These are phyloP conservation scores for Calonectria henricotiae DNA, from an alignment of 2,329 filamentous ascomycete genomes.

Conservation along the genomic window DNA sequence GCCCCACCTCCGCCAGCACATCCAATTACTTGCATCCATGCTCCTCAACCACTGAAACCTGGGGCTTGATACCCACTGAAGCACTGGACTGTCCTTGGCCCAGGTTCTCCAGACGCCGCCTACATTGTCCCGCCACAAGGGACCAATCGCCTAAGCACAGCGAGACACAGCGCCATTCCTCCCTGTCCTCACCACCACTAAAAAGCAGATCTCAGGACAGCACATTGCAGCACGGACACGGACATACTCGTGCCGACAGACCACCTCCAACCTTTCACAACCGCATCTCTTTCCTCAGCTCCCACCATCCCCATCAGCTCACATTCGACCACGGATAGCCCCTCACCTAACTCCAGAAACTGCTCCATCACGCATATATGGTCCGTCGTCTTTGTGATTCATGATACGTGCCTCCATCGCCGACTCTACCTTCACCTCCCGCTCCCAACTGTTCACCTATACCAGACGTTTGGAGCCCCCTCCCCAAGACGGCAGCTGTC, in stretches of 20 bases:
- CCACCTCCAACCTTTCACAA: conserved; percentile 35
- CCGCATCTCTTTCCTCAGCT: conserved; percentile 32
- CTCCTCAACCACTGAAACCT: conserved; percentile 18
- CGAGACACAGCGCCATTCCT: conserved; percentile 27
- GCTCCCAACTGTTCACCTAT: conserved; percentile 41
- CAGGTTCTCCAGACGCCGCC: conserved; percentile 22
- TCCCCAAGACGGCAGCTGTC: conserved; percentile 23
- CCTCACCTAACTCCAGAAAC: not conserved
- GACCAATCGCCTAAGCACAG: conserved; percentile 13
- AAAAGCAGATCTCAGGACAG: conserved; percentile 26
- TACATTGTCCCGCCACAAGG: conserved; percentile 20
- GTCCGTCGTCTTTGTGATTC: conserved; percentile 14
- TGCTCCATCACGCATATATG: conserved; percentile 39
- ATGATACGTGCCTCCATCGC: conserved; percentile 31
- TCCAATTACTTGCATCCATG: conserved; percentile 21
- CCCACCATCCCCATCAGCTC: conserved; percentile 33
- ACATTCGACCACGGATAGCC: not conserved
- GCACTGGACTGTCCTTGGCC: conserved; percentile 15
- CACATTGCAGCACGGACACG: conserved; percentile 24
- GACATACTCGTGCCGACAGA: conserved; percentile 35
- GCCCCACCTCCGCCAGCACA: conserved; percentile 30
- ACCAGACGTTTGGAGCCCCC: conserved; percentile 29
- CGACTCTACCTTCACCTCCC: conserved; percentile 49
- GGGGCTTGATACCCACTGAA: conserved; percentile 30
- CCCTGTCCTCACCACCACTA: conserved; percentile 29